Conservation (phyloP, 441 rosid species). For the Adansonia gregorii region DNA sequence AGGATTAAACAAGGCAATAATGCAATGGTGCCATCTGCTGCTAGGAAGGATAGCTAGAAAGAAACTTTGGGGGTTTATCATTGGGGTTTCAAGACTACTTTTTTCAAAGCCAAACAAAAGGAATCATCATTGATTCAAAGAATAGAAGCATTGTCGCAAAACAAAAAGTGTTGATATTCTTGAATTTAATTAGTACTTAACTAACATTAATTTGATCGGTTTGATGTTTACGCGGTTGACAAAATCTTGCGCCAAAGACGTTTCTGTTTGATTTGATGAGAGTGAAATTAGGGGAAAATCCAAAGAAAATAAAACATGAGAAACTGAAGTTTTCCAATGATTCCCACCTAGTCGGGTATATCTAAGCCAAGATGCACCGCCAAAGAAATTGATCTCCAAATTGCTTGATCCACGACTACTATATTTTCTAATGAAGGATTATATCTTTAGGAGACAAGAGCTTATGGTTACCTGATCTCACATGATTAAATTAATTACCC, state of each 20-base stretch:
- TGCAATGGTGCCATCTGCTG: not conserved
- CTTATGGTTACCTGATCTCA: not conserved
- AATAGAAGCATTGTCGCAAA: not conserved
- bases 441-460: not conserved
- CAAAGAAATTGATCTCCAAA: not conserved
- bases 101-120: not conserved
- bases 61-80: not conserved
- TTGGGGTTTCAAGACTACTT: not conserved
- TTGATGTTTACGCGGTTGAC: not conserved
- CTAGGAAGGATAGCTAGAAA: not conserved
- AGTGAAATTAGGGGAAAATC: not conserved
- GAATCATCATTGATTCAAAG: conserved; percentile 13
- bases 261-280: not conserved
- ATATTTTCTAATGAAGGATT: not conserved
- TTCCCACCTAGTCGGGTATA: conserved; percentile 3
- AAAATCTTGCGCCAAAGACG: not conserved
- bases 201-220: not conserved
- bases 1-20: not conserved
- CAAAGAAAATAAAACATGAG: not conserved
- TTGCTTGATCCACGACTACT: too few species aligned
- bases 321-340: not conserved
- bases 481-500: not conserved
- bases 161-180: not conserved
- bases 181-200: not conserved
- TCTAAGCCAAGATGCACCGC: not conserved